Base-by-base conservation (phyloP, 2,329 filamentous ascomycete species). In the Fusarium chaquense region DNA sequence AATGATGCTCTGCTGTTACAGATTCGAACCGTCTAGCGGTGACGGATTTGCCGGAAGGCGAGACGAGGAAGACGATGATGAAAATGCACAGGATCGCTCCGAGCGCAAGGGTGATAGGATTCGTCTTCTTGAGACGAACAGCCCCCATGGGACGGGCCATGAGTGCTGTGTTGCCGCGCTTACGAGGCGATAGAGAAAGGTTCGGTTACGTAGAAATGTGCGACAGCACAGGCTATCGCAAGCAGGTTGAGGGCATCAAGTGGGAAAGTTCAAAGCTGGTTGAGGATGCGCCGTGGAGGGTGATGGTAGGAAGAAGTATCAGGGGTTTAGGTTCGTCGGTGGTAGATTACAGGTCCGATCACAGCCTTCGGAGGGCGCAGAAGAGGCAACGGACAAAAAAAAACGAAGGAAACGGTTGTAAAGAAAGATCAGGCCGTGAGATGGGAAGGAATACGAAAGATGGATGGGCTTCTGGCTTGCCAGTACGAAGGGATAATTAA, bases 61-160 rank as follows among this genome's bases (percentile, higher is more conserved):
- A 84, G 71, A 89, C 77, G 71, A 91, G 78, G 77, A 91, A 89
- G 83, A 87, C 81, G 79, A 93, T 79, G 81, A 92, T 88, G 82
- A 91, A 88, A 77, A 96, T 86, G 79, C 90, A 90, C 62, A 96
- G 86, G 61, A 93, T 81, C 72, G 83, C 85, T 75, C 92, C 92
- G 71, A 97, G 85, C 72, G 91, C 79, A 69, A 95, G 83, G 57
- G 91, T 95, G 76, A 92, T 85, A 69, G 93, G 91, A 81, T 89
- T 96, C 78, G 91, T 89, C 83, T 92, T 91, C 83, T 93, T 93
- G 78, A 95, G 87, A 82, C 93, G 92, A 73, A 88, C 85, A 72
- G 87, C 83, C 76, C 87, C 86, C 84, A 90, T 83, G 78, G 86
- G 82, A 78, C 85, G 84, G 76, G 85, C 83, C 85, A 87, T 87